Evolutionary conservation across 805 yeast genomes (phyloP).

Genomic region (Metschnikowia picachoensis): DNA sequence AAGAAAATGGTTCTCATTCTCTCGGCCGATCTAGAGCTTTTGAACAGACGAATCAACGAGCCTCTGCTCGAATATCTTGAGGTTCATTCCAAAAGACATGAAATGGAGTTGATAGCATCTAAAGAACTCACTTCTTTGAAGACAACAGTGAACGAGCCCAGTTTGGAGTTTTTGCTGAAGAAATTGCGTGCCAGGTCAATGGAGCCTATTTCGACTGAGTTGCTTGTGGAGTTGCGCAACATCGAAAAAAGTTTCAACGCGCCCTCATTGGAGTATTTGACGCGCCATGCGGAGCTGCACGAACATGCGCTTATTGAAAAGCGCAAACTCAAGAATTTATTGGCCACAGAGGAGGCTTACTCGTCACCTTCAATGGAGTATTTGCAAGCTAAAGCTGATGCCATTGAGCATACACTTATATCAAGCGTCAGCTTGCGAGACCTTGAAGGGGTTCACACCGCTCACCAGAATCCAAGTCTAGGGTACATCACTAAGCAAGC

Average conservation of each 20-base stretch:
- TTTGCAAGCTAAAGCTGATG: slow-evolving; percentile 9
- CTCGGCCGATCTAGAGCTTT: slow-evolving; percentile 5
- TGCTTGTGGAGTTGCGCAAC: neutral
- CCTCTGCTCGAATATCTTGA: slow-evolving; percentile 14
- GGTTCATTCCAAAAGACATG: slow-evolving; percentile 4
- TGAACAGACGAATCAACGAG: slow-evolving; percentile 5
- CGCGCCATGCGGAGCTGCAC: neutral
- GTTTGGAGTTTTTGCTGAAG: slow-evolving; percentile 11
- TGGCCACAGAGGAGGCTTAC: neutral
- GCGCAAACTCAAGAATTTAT: slow-evolving; percentile 7
- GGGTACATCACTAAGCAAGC: slow-evolving; percentile 11
- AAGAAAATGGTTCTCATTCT: slow-evolving; percentile 7
- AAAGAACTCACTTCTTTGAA: slow-evolving; percentile 7
- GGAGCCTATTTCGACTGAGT: slow-evolving; percentile 4
- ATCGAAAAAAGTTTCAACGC: neutral
- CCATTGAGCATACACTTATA: neutral
- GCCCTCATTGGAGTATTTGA: slow-evolving; percentile 9
- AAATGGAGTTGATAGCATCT: slow-evolving; percentile 3
- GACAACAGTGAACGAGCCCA: slow-evolving; percentile 6
- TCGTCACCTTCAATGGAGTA: slow-evolving; percentile 12
- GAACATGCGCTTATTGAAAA: neutral
- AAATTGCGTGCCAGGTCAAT: slow-evolving; percentile 6
- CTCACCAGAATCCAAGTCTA: slow-evolving; percentile 4
- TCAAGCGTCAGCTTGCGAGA: neutral
- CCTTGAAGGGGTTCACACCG: neutral